phyloP scores from a whole-genome alignment of 2,329 filamentous ascomycete genomes.

The Zasmidium angulare region DNA sequence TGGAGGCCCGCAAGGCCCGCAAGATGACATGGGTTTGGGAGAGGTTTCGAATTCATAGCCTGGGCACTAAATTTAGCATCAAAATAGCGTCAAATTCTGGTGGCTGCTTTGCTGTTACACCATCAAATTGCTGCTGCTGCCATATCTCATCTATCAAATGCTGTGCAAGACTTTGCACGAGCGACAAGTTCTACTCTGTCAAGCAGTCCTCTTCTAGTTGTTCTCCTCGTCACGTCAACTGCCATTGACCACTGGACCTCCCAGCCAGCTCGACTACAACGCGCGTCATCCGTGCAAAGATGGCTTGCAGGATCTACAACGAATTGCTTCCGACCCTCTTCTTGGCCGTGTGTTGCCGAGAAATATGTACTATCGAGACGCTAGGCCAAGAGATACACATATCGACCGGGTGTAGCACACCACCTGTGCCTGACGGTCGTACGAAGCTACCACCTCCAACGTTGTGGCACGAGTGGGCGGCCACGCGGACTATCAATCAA shows the following conservation, averaged over 20 bases:
- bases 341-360: not conserved
- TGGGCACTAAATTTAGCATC: no score
- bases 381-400: not conserved
- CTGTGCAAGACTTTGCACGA: not conserved
- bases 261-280: no score
- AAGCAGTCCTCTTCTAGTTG: not conserved
- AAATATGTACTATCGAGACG: not conserved
- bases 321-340: not conserved
- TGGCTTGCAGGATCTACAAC: not conserved
- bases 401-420: not conserved
- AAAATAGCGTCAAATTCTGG: no score
- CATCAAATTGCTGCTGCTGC: not conserved
- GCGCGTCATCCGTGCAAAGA: not conserved
- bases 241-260: no score
- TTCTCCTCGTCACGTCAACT: not conserved
- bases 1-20: not conserved
- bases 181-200: not conserved
- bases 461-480: not conserved
- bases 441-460: not conserved
- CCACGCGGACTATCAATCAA: not conserved
- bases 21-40: not conserved
- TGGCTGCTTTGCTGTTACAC: not conserved
- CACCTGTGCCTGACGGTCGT: not conserved
- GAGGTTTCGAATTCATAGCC: not conserved
- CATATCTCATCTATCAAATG: not conserved